Base-by-base conservation (phyloP, 345 rosid genomes). In the Garcia nutans region DNA sequence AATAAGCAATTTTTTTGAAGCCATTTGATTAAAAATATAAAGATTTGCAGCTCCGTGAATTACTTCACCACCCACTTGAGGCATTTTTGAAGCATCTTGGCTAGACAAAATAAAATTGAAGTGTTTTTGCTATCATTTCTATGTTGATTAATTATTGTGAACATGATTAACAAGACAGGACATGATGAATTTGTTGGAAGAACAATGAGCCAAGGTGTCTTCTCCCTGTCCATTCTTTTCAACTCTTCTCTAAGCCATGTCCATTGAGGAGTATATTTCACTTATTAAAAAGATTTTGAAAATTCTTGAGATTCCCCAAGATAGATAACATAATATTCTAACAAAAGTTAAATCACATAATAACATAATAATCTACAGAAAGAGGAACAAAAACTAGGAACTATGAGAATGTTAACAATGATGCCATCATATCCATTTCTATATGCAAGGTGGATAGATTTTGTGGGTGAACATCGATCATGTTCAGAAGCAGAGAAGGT, bases 191-290 rank as follows among this genome's bases (percentile, higher is more conserved):
- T 20, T 50, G 13, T 22, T 12, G 55, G 55, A 50, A 88, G 73
- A 60, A 88, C 82, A 69, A 88, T 84, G 65, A 87, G 84, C 92
- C 92, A 88, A 1, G 92, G 90, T 19, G 92, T 87, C 83, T 81
- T 79, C 65, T 80, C 80, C 76, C 92, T 80, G 74, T 87, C 78
- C 64, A 89, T 87, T 58, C 82, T 87, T 47, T 76, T 84, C 11
- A 87, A 73, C 79, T 87, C 90, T 31, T 82, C 82, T 37, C 65
- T 54, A 20, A 89, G 84, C 92, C 92, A 89, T 33, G 15, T 16
- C 82, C 88, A 84, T 74, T 89, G 92, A 70, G 88, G 90, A 41
- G 90, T 84, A 73, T 85, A 87, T 65, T 76, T 89, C 71, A 85
- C 92, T 87, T 77, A 61, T 73, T 68, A 16, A 72, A 49, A 73